Evolutionary conservation across 805 yeast species (phyloP).

Genomic region (Yueomyces sp.): DNA sequence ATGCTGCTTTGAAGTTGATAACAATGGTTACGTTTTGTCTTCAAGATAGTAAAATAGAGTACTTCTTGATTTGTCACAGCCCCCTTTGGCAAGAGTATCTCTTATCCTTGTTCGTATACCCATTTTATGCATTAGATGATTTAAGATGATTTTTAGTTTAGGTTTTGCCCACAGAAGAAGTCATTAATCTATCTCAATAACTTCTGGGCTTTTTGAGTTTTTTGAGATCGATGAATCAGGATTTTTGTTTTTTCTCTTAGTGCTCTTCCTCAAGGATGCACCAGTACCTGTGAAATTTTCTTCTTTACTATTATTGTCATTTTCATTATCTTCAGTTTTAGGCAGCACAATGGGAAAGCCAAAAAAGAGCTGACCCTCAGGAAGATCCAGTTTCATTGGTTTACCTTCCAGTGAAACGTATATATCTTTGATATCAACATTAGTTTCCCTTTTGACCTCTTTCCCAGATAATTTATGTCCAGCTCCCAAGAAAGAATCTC

Average conservation of each 20-base stretch:
- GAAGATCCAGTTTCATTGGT: constrained; percentile 60
- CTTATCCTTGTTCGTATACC: no score
- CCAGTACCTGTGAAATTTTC: constrained; percentile 54
- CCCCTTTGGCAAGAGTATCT: no score
- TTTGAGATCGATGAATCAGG: constrained; percentile 41
- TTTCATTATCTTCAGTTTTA: constrained; percentile 27
- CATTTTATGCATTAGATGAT: no score
- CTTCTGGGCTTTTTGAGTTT: constrained; percentile 54
- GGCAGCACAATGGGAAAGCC: constrained; percentile 67
- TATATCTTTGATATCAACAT: constrained; percentile 19
- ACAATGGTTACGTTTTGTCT: no score
- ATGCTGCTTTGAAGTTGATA: no score
- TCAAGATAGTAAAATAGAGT: no score
- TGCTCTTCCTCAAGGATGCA: constrained; percentile 55
- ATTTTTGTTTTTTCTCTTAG: constrained; percentile 51
- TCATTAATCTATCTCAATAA: constrained; percentile 59
- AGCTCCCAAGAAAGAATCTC: constrained; percentile 35
- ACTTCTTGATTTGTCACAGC: no score
- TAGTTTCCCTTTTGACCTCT: constrained; percentile 2
- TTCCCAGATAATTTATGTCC: constrained; percentile 68
- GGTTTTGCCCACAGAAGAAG: background rate
- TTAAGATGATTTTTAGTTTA: no score
- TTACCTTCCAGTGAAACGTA: constrained; percentile 43
- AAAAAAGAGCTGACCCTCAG: constrained; percentile 80
- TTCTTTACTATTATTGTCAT: constrained; percentile 22